A percentile compares a stretch with the other conserved stretches of the same genome.
Conservation (phyloP, 2,329 filamentous ascomycete genomes). For the Cordyceps cicadae region DNA sequence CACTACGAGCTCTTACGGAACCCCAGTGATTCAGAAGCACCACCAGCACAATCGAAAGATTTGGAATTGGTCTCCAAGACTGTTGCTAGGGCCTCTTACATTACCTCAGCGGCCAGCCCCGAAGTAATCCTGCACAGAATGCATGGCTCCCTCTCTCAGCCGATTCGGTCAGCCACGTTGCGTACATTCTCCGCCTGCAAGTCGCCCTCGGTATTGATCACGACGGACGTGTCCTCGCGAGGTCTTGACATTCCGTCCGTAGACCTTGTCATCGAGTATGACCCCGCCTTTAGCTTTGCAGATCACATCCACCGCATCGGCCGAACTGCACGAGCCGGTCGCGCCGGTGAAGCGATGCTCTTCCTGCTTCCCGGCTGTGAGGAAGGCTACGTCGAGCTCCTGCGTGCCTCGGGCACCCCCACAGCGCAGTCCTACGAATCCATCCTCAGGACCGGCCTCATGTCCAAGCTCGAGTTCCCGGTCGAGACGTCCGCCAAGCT, state of each 20-base stretch:
- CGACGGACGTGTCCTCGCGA: constrained; percentile 91
- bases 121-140: constrained; percentile 72
- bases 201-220: constrained; percentile 74
- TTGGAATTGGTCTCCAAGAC: constrained; percentile 43
- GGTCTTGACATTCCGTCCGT: constrained; percentile 93
- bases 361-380: constrained; percentile 88
- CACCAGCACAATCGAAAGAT: constrained; percentile 23
- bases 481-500: constrained; percentile 56
- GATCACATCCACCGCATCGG: constrained; percentile 94
- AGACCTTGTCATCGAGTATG: constrained; percentile 91
- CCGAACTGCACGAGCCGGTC: constrained; percentile 86
- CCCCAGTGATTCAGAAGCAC: constrained; percentile 22
- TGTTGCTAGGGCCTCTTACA: constrained; percentile 59
- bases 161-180: constrained; percentile 78
- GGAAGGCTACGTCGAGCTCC: constrained; percentile 76
- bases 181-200: constrained; percentile 66
- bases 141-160: constrained; percentile 84
- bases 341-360: constrained; percentile 75
- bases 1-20: constrained; percentile 75
- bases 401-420: constrained; percentile 45
- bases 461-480: constrained; percentile 53
- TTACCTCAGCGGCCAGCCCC: constrained; percentile 68
- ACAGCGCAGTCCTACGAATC: constrained; percentile 44
- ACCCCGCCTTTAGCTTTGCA: constrained; percentile 85
- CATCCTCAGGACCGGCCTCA: constrained; percentile 58